These are phyloP conservation scores for Mycena latifolia DNA, from an alignment of 768 basidiomycete species.

Conservation along the genomic window DNA sequence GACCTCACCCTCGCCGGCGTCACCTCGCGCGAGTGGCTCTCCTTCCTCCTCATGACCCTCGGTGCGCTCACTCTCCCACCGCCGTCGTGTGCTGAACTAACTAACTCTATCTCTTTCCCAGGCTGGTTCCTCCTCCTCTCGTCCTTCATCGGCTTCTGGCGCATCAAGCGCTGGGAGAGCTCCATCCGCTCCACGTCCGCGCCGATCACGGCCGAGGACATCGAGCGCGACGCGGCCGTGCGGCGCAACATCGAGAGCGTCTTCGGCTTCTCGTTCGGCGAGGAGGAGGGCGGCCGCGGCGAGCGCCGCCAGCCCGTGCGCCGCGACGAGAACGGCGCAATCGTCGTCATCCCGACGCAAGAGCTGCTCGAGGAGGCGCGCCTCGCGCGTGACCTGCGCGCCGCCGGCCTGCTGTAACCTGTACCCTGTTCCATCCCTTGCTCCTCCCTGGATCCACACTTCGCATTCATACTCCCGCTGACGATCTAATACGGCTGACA, in stretches of 20 bases:
- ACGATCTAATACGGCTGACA: slow-evolving; percentile 24
- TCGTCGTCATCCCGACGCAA: slow-evolving; percentile 44
- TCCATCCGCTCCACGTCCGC: slow-evolving; percentile 63
- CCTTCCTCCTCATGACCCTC: slow-evolving; percentile 92
- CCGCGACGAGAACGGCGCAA: slow-evolving; percentile 42
- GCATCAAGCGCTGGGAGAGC: slow-evolving; percentile 87
- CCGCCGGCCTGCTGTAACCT: slow-evolving; percentile 67
- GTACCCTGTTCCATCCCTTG: neutral
- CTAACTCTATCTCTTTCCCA: slow-evolving; percentile 38
- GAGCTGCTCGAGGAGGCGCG: slow-evolving; percentile 57
- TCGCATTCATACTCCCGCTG: no score
- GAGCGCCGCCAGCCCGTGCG: slow-evolving; percentile 18
- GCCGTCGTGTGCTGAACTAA: no score
- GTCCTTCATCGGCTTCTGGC: slow-evolving; percentile 84
- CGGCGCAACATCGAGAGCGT: slow-evolving; percentile 64
- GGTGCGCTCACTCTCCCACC: slow-evolving; percentile 56
- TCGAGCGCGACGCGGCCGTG: slow-evolving; percentile 64
- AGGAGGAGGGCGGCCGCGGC: slow-evolving; percentile 40
- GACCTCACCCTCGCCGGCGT: slow-evolving; percentile 43
- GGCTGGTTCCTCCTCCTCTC: slow-evolving; percentile 95
- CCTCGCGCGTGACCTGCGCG: slow-evolving; percentile 61
- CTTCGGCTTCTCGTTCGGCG: slow-evolving; percentile 61
- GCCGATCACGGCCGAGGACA: slow-evolving; percentile 58
- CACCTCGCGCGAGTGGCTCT: slow-evolving; percentile 86
- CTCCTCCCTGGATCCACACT: neutral